Conservation (phyloP, 2,329 filamentous ascomycete genomes). For the Pseudogymnoascus sp. region DNA sequence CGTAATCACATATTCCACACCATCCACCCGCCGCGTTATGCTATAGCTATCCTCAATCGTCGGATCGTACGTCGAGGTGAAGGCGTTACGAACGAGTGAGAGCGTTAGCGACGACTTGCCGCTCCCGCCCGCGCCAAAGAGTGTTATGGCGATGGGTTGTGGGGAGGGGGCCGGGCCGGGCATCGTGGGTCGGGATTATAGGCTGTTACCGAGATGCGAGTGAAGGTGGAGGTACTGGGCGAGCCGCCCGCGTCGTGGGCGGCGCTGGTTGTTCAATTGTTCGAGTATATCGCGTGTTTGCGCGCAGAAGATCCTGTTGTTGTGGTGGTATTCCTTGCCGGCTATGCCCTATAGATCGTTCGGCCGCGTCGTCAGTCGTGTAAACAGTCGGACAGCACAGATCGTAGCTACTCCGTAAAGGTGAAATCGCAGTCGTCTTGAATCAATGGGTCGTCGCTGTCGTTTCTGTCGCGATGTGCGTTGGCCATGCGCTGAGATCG, state of each 20-base stretch:
- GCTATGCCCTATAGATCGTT: not conserved
- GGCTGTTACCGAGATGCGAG: not conserved
- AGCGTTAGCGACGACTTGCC: slow-evolving; percentile 81
- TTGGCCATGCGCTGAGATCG: not conserved
- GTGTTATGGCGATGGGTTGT: slow-evolving; percentile 58
- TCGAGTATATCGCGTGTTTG: not conserved
- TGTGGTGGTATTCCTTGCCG: not conserved
- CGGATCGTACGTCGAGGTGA: slow-evolving; percentile 76
- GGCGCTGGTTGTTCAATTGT: not conserved
- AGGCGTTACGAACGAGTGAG: slow-evolving; percentile 71
- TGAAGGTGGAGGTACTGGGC: not conserved
- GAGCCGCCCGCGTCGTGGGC: slow-evolving; percentile 4
- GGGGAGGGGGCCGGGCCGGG: slow-evolving; percentile 1
- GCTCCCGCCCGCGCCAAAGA: slow-evolving; percentile 79
- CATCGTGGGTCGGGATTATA: not conserved
- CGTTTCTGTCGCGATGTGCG: not conserved
- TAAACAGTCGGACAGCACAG: not conserved
- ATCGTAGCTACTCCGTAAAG: not conserved
- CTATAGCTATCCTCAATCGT: slow-evolving; percentile 81
- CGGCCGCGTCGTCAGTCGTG: not conserved
- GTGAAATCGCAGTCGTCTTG: not conserved
- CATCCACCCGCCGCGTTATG: slow-evolving; percentile 71
- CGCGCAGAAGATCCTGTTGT: not conserved
- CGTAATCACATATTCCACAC: slow-evolving; percentile 65
- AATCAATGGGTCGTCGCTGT: not conserved